phyloP scores from a whole-genome alignment of 1,139 yeast genomes.

The Kodamaea sp. region DNA sequence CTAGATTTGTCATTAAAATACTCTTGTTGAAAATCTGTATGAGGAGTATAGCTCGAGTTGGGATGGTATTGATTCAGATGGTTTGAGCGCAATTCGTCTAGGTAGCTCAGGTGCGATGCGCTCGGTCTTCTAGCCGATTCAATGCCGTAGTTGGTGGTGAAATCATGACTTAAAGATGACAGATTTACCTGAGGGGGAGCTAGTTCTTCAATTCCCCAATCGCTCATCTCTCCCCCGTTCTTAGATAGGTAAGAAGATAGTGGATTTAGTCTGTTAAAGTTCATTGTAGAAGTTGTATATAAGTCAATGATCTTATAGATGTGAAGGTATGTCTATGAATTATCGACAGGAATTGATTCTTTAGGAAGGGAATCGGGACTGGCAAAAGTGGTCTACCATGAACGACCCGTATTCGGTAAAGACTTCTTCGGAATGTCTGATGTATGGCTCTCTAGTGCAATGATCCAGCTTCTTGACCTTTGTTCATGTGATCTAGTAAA shows the following conservation, averaged over 20 bases:
- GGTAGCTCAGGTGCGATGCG: conserved; percentile 14
- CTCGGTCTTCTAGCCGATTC: conserved; percentile 18
- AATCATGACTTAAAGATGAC: neutral
- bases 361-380: too few relatives aligned
- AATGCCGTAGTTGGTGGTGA: conserved; percentile 5
- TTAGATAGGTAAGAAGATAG: conserved; percentile 23
- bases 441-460: too few relatives aligned
- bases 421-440: too few relatives aligned
- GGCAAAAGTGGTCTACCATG: too few relatives aligned
- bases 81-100: conserved; percentile 4
- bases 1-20: neutral
- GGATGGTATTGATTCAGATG: conserved; percentile 7
- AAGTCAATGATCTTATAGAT: too few relatives aligned
- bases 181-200: conserved; percentile 3
- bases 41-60: neutral
- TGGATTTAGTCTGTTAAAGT: conserved; percentile 35
- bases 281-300: conserved; percentile 27
- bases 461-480: too few relatives aligned
- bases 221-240: conserved; percentile 29
- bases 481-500: too few relatives aligned
- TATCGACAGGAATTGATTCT: too few relatives aligned
- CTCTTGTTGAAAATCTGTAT: neutral
- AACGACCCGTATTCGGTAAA: too few relatives aligned
- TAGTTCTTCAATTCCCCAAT: conserved; percentile 45
- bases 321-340: too few relatives aligned